These are phyloP conservation scores for Apiotrichum gracile DNA, from an alignment of 1,284 basidiomycete species.

Conservation along the genomic window DNA sequence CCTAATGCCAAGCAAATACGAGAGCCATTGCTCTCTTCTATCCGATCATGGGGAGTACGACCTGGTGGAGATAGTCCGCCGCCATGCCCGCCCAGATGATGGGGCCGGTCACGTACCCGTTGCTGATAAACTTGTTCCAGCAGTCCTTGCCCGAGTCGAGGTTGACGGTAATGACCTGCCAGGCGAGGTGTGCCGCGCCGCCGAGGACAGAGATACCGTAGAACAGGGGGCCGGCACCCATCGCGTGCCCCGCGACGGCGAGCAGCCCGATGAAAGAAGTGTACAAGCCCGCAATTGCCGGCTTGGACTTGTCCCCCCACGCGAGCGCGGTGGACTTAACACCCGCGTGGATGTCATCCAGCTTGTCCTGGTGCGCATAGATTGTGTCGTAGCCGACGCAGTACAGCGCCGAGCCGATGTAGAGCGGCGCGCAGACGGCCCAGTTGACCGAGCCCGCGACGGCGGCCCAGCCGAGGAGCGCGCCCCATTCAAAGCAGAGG, in stretches of 20 bases:
- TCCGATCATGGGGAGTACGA: conserved; percentile 2
- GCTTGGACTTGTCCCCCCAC: conserved; percentile 71
- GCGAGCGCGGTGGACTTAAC: conserved; percentile 92
- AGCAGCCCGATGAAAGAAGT: conserved; percentile 68
- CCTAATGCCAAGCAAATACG: background rate
- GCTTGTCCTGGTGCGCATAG: conserved; percentile 96
- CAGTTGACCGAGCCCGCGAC: conserved; percentile 77
- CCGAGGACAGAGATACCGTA: conserved; percentile 66
- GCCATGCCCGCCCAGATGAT: conserved; percentile 80
- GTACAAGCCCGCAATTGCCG: conserved; percentile 71
- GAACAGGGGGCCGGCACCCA: conserved; percentile 69
- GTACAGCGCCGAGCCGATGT: conserved; percentile 85
- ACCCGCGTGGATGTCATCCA: conserved; percentile 78
- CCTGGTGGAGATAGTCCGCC: conserved; percentile 60
- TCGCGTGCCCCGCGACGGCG: conserved; percentile 70
- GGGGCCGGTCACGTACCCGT: conserved; percentile 74
- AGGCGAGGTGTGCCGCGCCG: conserved; percentile 70
- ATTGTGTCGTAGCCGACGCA: conserved; percentile 96
- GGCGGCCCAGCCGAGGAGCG: conserved; percentile 92
- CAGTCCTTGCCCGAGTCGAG: conserved; percentile 77
- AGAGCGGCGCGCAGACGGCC: conserved; percentile 78
- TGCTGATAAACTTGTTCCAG: conserved; percentile 84
- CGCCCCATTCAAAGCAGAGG: conserved; percentile 96
- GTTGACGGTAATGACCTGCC: conserved; percentile 71
- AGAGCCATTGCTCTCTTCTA: background rate